A percentile compares a stretch with the other conserved stretches of the same genome.
These are phyloP conservation scores for Neopestalotiopsis sp. DNA, from an alignment of 2,329 filamentous ascomycete species.

Conservation along the genomic window DNA sequence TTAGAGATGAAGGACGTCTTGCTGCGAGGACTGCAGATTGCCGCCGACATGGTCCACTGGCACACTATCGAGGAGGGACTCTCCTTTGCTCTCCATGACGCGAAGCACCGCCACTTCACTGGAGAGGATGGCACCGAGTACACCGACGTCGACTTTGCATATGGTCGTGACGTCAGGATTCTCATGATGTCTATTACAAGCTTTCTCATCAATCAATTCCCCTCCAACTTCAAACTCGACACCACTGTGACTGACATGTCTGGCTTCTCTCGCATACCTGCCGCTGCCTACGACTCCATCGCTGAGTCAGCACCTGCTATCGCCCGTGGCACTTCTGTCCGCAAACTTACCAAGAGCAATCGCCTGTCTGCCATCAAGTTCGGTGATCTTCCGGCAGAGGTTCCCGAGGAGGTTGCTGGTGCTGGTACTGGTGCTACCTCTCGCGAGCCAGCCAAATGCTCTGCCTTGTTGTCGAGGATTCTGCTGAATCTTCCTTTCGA, in stretches of 20 bases:
- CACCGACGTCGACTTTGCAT: constrained; percentile 45
- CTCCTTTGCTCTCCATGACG: constrained; percentile 59
- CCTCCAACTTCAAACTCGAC: constrained; percentile 65
- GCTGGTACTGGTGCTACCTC: constrained; percentile 23
- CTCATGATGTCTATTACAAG: constrained; percentile 62
- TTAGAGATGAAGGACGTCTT: constrained; percentile 62
- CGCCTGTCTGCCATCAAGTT: constrained; percentile 72
- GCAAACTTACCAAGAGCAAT: constrained; percentile 45
- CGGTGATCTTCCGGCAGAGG: constrained; percentile 62
- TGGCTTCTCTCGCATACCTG: constrained; percentile 49
- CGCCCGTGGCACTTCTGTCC: constrained; percentile 45
- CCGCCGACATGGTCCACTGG: constrained; percentile 64
- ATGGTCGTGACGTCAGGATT: constrained; percentile 59
- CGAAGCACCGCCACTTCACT: constrained; percentile 35
- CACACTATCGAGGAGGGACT: constrained; percentile 66
- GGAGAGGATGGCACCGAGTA: constrained; percentile 23
- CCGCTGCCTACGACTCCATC: constrained; percentile 30
- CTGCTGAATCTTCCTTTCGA: constrained; percentile 74
- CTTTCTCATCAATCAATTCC: constrained; percentile 67
- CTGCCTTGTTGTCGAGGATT: constrained; percentile 66
- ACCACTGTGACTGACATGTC: constrained; percentile 42
- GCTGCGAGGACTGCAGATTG: constrained; percentile 64
- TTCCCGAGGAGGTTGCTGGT: constrained; percentile 35
- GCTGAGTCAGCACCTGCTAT: constrained; percentile 41
- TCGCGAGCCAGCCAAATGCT: constrained; percentile 41